Base-by-base conservation (phyloP, 176 grass and related monocot species). In the Triticum urartu region DNA sequence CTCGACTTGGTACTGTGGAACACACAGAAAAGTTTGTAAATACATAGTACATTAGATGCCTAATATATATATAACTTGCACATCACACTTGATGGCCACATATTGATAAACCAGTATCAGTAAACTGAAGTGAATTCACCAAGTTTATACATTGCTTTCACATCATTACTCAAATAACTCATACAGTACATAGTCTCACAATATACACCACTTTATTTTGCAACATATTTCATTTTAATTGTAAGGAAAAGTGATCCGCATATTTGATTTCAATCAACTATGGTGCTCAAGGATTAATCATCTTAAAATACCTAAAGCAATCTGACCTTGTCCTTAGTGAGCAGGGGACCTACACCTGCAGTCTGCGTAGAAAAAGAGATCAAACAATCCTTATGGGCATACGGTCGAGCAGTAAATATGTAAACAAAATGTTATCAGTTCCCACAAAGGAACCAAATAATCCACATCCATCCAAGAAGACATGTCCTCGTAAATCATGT, bases 381-480 rank as follows among this genome's bases (percentile, higher is more conserved):
- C 45, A 48, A 48, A 5, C 45, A 48, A 48, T 48, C 12, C 45
- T 5, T 48, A 14, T 48, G 45, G 45, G 12, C 45, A 48, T 48
- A 48, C 45, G 12, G 5, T 48, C 45, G 3, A 48, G 12, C 14
- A 48, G 45, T 26, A 26, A 26, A 26, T 26, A 26, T 26, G 26
- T 26, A 26, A 26, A 26, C 26, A 26, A 26, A 26, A 26, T 26
- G 26, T 26, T 26, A 26, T 26, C 26, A 26, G 26, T 26, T 26
- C 26, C 26, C 26, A 26, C 26, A 26, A 26, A 26, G 26, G 26
- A 26, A 26, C 26, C 26, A 26, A 26, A 26, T 26, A 26, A 26
- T 26, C 43, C 7, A 25, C 89, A 66, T 89, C 78, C 77, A 86
- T 60, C 91, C 60, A 79, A 75, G 13, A 42, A 77, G 83, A 64